Evolutionary conservation across 2,329 filamentous ascomycete genomes (phyloP).

Genomic region (Fusarium sp.): DNA sequence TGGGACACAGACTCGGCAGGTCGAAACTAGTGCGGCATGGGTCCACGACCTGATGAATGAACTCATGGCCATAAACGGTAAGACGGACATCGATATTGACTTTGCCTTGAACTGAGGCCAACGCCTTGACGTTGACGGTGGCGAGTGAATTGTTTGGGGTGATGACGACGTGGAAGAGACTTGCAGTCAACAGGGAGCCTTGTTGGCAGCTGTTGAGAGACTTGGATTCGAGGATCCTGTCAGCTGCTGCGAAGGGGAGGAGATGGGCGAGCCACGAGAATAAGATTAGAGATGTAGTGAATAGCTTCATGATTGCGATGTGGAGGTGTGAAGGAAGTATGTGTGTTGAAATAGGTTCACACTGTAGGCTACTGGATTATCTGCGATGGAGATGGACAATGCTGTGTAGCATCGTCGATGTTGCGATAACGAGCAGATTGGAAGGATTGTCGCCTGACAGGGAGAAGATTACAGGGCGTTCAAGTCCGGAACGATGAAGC

Average conservation of each 20-base stretch:
- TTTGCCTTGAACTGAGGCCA: slow-evolving; percentile 84
- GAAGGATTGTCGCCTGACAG: background rate
- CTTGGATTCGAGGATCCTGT: slow-evolving; percentile 79
- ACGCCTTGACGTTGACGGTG: slow-evolving; percentile 80
- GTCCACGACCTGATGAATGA: slow-evolving; percentile 75
- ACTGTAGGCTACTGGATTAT: background rate
- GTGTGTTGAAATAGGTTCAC: background rate
- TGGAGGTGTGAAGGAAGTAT: too few species aligned
- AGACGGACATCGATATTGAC: slow-evolving; percentile 82
- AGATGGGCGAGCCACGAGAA: slow-evolving; percentile 32
- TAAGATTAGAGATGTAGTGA: slow-evolving; percentile 16
- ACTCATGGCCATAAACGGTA: slow-evolving; percentile 84
- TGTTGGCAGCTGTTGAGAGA: slow-evolving; percentile 87
- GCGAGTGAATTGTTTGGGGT: slow-evolving; percentile 80
- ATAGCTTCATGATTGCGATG: slow-evolving; percentile 28
- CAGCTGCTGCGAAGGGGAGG: slow-evolving; percentile 58
- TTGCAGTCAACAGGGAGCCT: slow-evolving; percentile 87
- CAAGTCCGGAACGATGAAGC: slow-evolving; percentile 11
- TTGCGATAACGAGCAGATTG: slow-evolving; percentile 4
- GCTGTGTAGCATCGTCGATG: slow-evolving; percentile 15
- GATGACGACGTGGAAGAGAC: slow-evolving; percentile 86
- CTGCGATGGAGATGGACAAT: background rate
- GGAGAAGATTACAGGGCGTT: background rate
- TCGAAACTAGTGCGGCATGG: slow-evolving; percentile 74
- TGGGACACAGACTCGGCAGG: slow-evolving; percentile 85